These are phyloP conservation scores for Apiotrichum brassicae DNA, from an alignment of 1,284 basidiomycete genomes.

Conservation along the genomic window DNA sequence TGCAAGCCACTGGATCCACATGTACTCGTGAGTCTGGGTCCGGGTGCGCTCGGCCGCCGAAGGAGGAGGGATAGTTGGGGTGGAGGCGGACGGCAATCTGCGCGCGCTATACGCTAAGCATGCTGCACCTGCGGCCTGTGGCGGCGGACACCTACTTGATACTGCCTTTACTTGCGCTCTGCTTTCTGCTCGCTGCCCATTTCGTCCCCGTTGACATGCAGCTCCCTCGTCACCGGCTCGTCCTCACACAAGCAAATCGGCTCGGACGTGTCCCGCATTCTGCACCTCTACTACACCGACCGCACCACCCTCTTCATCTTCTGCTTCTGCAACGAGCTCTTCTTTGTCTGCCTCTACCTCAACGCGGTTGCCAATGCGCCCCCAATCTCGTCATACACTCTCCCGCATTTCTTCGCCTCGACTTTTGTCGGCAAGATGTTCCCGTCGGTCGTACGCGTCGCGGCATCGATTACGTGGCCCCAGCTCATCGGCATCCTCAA, in stretches of 20 bases:
- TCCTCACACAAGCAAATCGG: slow-evolving; percentile 87
- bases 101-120: too few relatives aligned
- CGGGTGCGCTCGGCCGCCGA: not conserved
- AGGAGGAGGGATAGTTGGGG: not conserved
- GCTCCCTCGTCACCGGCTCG: slow-evolving; percentile 88
- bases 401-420: slow-evolving; percentile 25
- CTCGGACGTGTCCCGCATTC: slow-evolving; percentile 82
- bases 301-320: slow-evolving; percentile 80
- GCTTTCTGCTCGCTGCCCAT: not conserved
- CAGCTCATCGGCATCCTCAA: slow-evolving; percentile 63
- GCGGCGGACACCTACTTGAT: not conserved
- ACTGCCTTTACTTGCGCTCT: not conserved
- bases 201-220: slow-evolving; percentile 36
- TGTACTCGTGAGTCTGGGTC: slow-evolving; percentile 75
- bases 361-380: slow-evolving; percentile 69
- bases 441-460: slow-evolving; percentile 25
- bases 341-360: slow-evolving; percentile 93
- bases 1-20: slow-evolving; percentile 98
- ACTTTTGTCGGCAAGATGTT: slow-evolving; percentile 23
- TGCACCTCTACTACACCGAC: slow-evolving; percentile 92
- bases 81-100: too few relatives aligned
- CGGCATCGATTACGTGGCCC: slow-evolving; percentile 61
- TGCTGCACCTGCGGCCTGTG: too few relatives aligned
- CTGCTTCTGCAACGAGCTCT: slow-evolving; percentile 95
- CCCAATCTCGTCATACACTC: slow-evolving; percentile 27